Conservation (phyloP, 345 rosid genomes). For the Hibiscus trionum region DNA sequence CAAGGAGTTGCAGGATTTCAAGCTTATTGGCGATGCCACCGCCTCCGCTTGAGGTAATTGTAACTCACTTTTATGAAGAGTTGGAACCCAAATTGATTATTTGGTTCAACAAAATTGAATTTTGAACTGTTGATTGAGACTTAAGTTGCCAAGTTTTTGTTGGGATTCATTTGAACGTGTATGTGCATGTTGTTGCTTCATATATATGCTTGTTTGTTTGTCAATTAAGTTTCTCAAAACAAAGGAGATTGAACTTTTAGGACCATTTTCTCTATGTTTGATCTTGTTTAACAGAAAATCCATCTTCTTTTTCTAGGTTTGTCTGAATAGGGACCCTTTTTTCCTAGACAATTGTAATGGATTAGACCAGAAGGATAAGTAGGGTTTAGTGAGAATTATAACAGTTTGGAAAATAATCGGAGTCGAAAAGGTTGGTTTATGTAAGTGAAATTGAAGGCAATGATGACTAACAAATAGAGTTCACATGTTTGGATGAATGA, state of each 20-base stretch:
- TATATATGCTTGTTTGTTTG: not conserved
- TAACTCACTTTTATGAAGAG: not conserved
- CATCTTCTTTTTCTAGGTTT: not conserved
- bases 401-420: not conserved
- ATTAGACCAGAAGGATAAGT: not conserved
- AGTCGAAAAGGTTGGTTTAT: not conserved
- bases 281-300: not conserved
- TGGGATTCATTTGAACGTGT: not conserved
- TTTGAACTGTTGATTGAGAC: not conserved
- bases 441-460: not conserved
- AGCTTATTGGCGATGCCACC: constrained; percentile 36
- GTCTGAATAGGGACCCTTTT: not conserved
- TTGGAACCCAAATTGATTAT: not conserved
- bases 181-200: not conserved
- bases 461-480: not conserved
- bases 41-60: constrained; percentile 12
- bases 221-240: not conserved
- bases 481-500: not conserved
- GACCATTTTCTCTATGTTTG: not conserved
- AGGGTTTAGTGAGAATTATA: not conserved
- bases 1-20: constrained; percentile 70
- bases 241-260: not conserved
- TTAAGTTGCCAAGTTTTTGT: not conserved
- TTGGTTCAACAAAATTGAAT: not conserved
- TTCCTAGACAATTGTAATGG: not conserved